Conservation (phyloP, 768 basidiomycete species). For the Suillus fuscotomentosus region DNA sequence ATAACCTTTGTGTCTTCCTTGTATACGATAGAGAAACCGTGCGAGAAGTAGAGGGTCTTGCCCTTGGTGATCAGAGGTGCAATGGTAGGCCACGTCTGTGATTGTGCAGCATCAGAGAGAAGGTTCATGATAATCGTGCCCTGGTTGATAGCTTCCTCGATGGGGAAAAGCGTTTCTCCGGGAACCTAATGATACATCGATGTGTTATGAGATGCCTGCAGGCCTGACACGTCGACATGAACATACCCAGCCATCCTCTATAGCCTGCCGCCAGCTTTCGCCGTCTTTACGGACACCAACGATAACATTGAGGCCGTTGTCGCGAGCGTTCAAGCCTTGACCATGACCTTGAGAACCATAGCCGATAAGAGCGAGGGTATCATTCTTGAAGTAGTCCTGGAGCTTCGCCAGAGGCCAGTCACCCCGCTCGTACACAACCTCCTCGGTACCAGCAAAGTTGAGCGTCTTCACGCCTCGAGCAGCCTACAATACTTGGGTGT, state of each 20-base stretch:
- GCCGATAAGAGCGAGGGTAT: slow-evolving; percentile 97
- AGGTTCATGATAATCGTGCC: slow-evolving; percentile 99
- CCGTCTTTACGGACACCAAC: slow-evolving; percentile 97
- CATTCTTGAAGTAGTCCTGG: slow-evolving; percentile 99
- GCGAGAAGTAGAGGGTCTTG: slow-evolving; percentile 99
- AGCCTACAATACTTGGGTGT: slow-evolving; percentile 28
- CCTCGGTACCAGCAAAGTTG: slow-evolving; percentile 93
- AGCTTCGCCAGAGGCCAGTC: slow-evolving; percentile 99
- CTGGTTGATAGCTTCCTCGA: slow-evolving; percentile 93
- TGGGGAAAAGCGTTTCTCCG: slow-evolving; percentile 96
- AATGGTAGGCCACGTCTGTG: slow-evolving; percentile 86
- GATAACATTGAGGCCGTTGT: slow-evolving; percentile 98
- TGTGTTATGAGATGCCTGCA: neutral
- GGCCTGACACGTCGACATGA: neutral
- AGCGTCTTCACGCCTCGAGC: slow-evolving; percentile 90
- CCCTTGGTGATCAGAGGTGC: slow-evolving; percentile 97
- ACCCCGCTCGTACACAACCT: slow-evolving; percentile 90
- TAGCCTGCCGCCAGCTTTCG: slow-evolving; percentile 94
- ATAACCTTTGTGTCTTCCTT: slow-evolving; percentile 95
- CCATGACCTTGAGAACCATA: slow-evolving; percentile 99
- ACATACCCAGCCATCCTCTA: slow-evolving; percentile 92
- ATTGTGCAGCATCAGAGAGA: slow-evolving; percentile 98
- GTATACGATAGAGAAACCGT: slow-evolving; percentile 99
- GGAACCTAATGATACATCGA: slow-evolving; percentile 57
- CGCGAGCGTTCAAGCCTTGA: slow-evolving; percentile 97